Evolutionary conservation across 768 basidiomycete genomes (phyloP).

Genomic region (Pholiota conissans): DNA sequence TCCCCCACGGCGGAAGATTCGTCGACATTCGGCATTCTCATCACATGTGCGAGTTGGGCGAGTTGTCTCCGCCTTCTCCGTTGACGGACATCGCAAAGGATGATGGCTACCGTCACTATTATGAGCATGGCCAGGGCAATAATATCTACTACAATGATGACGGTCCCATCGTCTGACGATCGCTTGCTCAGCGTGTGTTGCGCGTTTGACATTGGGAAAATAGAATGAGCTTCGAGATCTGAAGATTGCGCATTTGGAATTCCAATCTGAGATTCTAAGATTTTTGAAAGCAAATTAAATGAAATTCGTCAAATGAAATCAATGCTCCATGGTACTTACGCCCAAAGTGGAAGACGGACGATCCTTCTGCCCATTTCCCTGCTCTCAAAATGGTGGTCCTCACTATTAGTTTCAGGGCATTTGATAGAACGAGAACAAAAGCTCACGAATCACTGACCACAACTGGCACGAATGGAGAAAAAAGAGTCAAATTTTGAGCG

Average conservation of each 20-base stretch:
- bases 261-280: too few species aligned
- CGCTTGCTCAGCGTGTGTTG: neutral
- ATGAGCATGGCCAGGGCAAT: neutral
- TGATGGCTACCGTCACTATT: neutral
- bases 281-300: too few species aligned
- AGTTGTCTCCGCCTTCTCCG: neutral
- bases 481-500: neutral
- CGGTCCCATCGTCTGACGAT: neutral
- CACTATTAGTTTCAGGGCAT: neutral
- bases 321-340: neutral
- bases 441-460: neutral
- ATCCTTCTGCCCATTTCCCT: neutral
- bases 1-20: neutral
- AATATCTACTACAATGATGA: neutral
- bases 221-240: neutral
- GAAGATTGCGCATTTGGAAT: neutral
- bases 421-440: neutral
- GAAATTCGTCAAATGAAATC: too few species aligned
- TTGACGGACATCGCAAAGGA: neutral
- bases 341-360: neutral
- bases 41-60: neutral
- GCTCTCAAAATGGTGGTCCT: neutral
- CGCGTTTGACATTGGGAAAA: neutral
- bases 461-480: neutral
- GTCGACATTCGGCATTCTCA: neutral